These are phyloP conservation scores for Magnaporthiopsis incrustans DNA, from an alignment of 2,329 filamentous ascomycete species.

Conservation along the genomic window DNA sequence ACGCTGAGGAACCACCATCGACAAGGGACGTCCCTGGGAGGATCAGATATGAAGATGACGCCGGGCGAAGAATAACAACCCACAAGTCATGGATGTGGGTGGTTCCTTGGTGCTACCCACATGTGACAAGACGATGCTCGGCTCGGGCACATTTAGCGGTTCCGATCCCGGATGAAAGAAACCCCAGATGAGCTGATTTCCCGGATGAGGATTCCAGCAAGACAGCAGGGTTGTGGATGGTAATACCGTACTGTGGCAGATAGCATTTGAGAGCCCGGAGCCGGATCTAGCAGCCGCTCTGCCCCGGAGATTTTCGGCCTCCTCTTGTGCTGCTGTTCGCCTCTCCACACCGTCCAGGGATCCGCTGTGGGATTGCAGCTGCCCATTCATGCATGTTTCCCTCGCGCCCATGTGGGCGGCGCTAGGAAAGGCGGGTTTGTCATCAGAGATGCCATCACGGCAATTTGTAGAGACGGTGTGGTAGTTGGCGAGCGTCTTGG, in stretches of 20 bases:
- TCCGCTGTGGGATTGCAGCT: neutral
- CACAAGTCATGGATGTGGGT: neutral
- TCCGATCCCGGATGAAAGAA: neutral
- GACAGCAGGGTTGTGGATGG: too few relatives aligned
- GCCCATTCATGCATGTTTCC: neutral
- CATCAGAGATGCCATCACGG: too few relatives aligned
- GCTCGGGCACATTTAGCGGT: neutral
- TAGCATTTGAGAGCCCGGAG: neutral
- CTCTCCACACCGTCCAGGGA: neutral
- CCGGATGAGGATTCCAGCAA: neutral
- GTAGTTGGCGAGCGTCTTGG: too few relatives aligned
- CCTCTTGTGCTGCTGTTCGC: neutral
- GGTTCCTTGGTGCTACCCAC: neutral
- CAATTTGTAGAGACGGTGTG: neutral
- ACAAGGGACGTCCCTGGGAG: neutral
- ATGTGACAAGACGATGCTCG: neutral
- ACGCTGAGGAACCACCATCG: too few relatives aligned
- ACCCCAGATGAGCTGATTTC: neutral
- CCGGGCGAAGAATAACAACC: neutral
- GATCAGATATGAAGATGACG: neutral
- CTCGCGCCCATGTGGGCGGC: too few relatives aligned
- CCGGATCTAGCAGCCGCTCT: neutral
- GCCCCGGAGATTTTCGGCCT: neutral
- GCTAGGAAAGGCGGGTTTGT: neutral
- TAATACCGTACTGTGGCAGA: neutral